These are phyloP conservation scores for Fusarium anthophilum DNA, from an alignment of 2,329 filamentous ascomycete genomes.

Conservation along the genomic window DNA sequence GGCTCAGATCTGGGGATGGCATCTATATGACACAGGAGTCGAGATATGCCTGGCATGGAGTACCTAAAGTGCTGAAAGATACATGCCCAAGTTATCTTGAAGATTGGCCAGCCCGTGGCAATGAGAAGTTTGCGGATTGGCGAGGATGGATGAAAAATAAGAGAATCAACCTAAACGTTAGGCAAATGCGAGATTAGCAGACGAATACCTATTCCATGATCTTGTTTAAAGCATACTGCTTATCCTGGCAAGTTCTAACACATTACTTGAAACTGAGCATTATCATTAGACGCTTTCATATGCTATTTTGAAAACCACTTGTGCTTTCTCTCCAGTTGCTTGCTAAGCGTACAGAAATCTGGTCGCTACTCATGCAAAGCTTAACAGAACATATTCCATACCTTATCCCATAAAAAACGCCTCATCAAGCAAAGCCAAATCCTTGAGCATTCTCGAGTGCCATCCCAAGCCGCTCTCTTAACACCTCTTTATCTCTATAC, in stretches of 20 bases:
- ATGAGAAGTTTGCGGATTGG: constrained; percentile 72
- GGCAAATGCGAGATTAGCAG: constrained; percentile 78
- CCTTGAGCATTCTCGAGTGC: constrained; percentile 89
- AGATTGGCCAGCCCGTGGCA: constrained; percentile 73
- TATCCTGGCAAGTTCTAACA: neutral
- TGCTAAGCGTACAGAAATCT: neutral
- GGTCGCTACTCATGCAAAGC: neutral
- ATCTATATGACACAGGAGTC: constrained; percentile 87
- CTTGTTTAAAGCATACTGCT: neutral
- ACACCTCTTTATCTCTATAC: constrained; percentile 75
- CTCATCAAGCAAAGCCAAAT: constrained; percentile 78
- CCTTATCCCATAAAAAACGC: neutral
- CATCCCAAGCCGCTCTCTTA: constrained; percentile 80
- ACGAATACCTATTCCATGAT: neutral
- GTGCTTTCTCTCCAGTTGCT: neutral
- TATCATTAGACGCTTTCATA: neutral
- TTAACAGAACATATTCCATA: neutral
- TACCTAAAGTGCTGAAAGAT: constrained; percentile 82
- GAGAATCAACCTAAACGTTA: constrained; percentile 89
- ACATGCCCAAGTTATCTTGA: constrained; percentile 81
- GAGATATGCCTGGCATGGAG: constrained; percentile 93
- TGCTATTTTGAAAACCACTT: neutral
- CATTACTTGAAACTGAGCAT: neutral
- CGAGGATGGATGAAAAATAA: constrained; percentile 89
- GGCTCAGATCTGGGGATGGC: constrained; percentile 84